Conservation (phyloP, 2,329 filamentous ascomycete genomes). For the Cordyceps cicadae region DNA sequence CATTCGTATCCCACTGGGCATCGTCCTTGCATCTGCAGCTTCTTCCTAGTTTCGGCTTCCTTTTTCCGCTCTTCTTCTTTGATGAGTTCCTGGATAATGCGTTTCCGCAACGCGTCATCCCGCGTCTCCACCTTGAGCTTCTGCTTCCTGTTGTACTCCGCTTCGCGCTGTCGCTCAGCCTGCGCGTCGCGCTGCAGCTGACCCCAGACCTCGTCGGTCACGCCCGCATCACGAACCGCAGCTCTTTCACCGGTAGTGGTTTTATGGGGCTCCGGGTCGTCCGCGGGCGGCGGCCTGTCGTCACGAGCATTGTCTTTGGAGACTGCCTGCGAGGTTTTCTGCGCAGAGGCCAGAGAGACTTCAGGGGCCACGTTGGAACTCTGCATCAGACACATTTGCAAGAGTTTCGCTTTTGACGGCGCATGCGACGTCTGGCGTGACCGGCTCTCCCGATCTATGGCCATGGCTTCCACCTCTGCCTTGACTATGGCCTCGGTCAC, state of each 20-base stretch:
- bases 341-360: slow-evolving; percentile 1
- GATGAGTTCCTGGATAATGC: slow-evolving; percentile 30
- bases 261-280: neutral
- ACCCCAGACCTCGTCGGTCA: slow-evolving; percentile 53
- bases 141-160: slow-evolving; percentile 27
- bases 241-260: neutral
- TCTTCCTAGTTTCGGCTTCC: slow-evolving; percentile 34
- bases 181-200: slow-evolving; percentile 46
- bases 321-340: neutral
- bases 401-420: neutral
- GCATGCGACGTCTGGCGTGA: neutral
- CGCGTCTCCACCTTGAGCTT: slow-evolving; percentile 25
- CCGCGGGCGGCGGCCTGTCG: slow-evolving; percentile 3
- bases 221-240: slow-evolving; percentile 43
- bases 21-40: slow-evolving; percentile 42
- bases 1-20: neutral
- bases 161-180: slow-evolving; percentile 29
- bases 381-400: slow-evolving; percentile 14
- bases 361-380: slow-evolving; percentile 13
- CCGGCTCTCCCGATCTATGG: slow-evolving; percentile 14
- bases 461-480: slow-evolving; percentile 18
- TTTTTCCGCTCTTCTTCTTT: slow-evolving; percentile 31
- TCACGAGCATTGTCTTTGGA: neutral
- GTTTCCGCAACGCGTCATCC: slow-evolving; percentile 19
- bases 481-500: slow-evolving; percentile 17